Percentiles rank a stretch among this genome's conserved stretches.
These are phyloP conservation scores for Leucosporidium scottii DNA, from an alignment of 768 basidiomycete species.

Conservation along the genomic window DNA sequence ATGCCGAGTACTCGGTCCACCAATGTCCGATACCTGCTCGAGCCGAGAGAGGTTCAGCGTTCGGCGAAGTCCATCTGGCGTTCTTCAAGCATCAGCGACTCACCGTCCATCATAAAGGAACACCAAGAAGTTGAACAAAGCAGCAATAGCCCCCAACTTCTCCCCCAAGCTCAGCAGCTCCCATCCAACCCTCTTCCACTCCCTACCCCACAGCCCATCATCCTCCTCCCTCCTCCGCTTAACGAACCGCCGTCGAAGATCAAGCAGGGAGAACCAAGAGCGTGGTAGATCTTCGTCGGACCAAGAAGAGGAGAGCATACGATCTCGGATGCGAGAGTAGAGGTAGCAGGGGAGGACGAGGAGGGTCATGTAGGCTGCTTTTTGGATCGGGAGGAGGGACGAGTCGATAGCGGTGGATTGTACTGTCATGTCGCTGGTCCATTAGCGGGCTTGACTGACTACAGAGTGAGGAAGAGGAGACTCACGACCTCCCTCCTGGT, in stretches of 20 bases:
- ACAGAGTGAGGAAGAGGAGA: neutral
- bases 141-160: constrained; percentile 16
- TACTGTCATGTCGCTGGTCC: neutral
- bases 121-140: constrained; percentile 63
- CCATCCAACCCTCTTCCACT: constrained; percentile 33
- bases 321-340: constrained; percentile 20
- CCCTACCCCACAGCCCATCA: constrained; percentile 14
- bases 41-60: neutral
- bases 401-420: constrained; percentile 32
- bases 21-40: constrained; percentile 70
- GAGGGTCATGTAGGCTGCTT: constrained; percentile 22
- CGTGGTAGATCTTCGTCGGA: constrained; percentile 33
- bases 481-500: neutral
- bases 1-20: constrained; percentile 70
- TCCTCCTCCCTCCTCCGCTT: constrained; percentile 23
- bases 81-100: constrained; percentile 38
- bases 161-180: constrained; percentile 30
- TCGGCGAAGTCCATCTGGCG: neutral
- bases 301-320: constrained; percentile 33
- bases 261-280: constrained; percentile 17
- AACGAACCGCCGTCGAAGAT: constrained; percentile 6
- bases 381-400: constrained; percentile 7
- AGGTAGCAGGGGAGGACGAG: constrained; percentile 31
- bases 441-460: no score
- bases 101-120: constrained; percentile 85